A percentile compares a stretch with the other conserved stretches of the same genome.
Conservation (phyloP, 768 basidiomycete genomes). For the Phanerochaete carnosa region DNA sequence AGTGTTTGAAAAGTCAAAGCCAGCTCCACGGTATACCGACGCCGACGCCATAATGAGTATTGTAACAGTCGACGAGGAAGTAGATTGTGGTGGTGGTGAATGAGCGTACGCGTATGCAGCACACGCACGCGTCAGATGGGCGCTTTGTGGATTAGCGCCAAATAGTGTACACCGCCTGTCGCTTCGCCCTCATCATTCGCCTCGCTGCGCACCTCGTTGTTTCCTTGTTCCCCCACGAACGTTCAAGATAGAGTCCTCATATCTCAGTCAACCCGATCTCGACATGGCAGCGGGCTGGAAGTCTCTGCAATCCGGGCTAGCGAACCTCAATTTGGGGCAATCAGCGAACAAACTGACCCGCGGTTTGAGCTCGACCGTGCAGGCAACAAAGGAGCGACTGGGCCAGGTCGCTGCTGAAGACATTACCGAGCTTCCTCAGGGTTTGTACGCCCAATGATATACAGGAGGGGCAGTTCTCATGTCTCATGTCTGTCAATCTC, state of each 20-base stretch:
- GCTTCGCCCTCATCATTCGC: background rate
- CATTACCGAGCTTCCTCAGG: conserved; percentile 91
- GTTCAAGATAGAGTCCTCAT: conserved; percentile 4
- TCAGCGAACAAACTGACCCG: conserved; percentile 75
- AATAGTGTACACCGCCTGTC: conserved; percentile 10
- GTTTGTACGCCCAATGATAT: conserved; percentile 30
- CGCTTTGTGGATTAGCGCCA: background rate
- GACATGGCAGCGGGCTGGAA: conserved; percentile 44
- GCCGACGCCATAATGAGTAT: conserved; percentile 40
- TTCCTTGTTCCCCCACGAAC: background rate
- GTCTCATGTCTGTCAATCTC: background rate
- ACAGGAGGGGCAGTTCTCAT: background rate
- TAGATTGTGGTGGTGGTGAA: background rate
- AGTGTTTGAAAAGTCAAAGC: conserved; percentile 80
- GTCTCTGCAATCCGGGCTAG: conserved; percentile 61
- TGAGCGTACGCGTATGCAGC: conserved; percentile 29
- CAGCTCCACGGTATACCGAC: conserved; percentile 48
- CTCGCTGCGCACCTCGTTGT: background rate
- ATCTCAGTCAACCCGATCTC: background rate
- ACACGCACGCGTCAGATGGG: conserved; percentile 6
- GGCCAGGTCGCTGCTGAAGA: conserved; percentile 89
- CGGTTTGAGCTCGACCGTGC: conserved; percentile 77
- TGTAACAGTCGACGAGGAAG: background rate
- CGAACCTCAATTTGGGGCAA: conserved; percentile 66
- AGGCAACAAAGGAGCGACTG: conserved; percentile 83